phyloP scores from a whole-genome alignment of 1,139 yeast species.

The Wickerhamiella pararugosa region DNA sequence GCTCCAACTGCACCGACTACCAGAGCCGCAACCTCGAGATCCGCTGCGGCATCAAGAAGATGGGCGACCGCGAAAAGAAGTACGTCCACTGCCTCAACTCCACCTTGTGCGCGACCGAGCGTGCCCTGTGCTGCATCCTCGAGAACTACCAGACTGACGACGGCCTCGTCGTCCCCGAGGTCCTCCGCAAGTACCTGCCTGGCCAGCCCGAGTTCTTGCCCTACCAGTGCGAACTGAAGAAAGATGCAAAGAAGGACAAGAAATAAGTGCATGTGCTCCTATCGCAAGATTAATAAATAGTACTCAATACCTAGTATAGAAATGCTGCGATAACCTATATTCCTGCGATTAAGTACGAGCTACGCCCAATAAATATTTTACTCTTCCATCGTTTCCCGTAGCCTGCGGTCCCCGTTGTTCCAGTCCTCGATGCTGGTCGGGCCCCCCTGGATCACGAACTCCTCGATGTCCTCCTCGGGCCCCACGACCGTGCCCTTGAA shows the following conservation, averaged over 20 bases:
- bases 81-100: constrained; percentile 98
- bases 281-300: no score
- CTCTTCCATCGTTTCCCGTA: no score
- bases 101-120: constrained; percentile 93
- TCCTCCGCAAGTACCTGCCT: constrained; percentile 86
- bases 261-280: constrained; percentile 10
- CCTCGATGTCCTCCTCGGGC: background rate
- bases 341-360: no score
- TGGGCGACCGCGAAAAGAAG: constrained; percentile 90
- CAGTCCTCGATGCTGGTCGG: no score
- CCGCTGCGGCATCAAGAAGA: constrained; percentile 95
- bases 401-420: no score
- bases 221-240: constrained; percentile 71
- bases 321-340: no score
- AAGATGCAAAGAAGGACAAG: constrained; percentile 24
- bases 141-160: constrained; percentile 97
- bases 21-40: constrained; percentile 97
- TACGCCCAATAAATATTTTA: no score
- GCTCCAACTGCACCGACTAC: constrained; percentile 98
- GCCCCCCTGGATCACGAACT: background rate
- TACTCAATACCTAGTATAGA: no score
- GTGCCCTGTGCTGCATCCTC: constrained; percentile 91
- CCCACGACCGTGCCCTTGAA: constrained; percentile 13
- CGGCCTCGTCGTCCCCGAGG: constrained; percentile 88
- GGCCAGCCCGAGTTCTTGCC: constrained; percentile 98